Evolutionary conservation across 805 yeast genomes (phyloP), one percentile per base, ranked within the genome.

Genomic region (Ogataea methanolica): DNA sequence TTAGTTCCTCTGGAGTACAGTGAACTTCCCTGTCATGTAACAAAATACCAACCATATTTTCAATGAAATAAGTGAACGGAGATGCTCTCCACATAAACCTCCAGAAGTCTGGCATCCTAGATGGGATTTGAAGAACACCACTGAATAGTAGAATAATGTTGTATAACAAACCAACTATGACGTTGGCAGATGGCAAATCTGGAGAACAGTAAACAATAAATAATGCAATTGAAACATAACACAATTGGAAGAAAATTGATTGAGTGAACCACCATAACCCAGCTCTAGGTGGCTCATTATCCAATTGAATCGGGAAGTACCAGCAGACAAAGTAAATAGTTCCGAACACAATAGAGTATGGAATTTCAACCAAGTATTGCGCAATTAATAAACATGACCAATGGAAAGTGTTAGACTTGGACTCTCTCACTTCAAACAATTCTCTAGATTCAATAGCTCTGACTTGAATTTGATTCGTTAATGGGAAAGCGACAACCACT

Each of bases 371-470:
- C 19, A 78, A 41, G 44, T 71, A 47, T 54, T 37, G 40, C 9
- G 40, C 23, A 8, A 37, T 37, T 15, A 31, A 31, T 37, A 37
- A 22, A 14, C 53, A 78, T 35, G 78, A 68, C 88, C 88, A 83
- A 56, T 80, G 82, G 66, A 78, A 83, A 11, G 40, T 22, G 6
- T 37, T 21, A 22, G 40, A 12, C 15, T 39, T 83, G 81, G 77
- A 73, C 57, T 83, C 89, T 55, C 88, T 72, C 5, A 76, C 81
- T 62, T 82, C 88, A 55, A 66, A 83, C 29, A 81, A 59, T 39
- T 23, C 33, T 29, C 33, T 40, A 7, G 42, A 23, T 15, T 31
- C n/a, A n/a, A 17, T 31, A 36, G 80, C 79, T 47, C 74, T 72
- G 22, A 73, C 78, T 58, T 80, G 83, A 49, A 79, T 72, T 63